Percentiles rank a stretch among this genome's conserved stretches.
phyloP scores from a whole-genome alignment of 140 eudicot species.

The Ambrosia hybrid region DNA sequence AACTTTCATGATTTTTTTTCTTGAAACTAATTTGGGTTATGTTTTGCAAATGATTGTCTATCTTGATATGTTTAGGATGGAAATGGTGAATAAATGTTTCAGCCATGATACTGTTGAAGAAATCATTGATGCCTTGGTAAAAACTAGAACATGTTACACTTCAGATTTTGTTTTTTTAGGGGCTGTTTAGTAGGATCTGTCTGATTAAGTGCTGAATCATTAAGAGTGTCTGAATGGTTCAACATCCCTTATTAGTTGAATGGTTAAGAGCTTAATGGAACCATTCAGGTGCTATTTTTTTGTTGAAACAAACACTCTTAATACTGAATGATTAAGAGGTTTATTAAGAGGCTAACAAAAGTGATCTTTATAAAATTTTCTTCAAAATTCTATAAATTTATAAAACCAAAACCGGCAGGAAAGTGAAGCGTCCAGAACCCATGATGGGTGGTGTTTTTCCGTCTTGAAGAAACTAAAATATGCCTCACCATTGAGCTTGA shows the following conservation, averaged over 20 bases:
- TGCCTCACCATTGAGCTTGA: slow-evolving; percentile 86
- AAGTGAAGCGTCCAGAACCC: slow-evolving; percentile 62
- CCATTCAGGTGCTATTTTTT: background rate
- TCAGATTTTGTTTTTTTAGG: background rate
- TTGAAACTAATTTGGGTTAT: background rate
- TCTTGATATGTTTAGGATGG: background rate
- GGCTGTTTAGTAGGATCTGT: too few relatives aligned
- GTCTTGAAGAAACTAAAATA: slow-evolving; percentile 61
- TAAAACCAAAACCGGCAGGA: slow-evolving; percentile 31
- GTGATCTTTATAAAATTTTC: too few relatives aligned
- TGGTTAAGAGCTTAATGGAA: too few relatives aligned
- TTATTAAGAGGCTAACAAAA: too few relatives aligned
- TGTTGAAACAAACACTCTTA: background rate
- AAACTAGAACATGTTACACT: background rate
- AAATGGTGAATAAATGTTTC: background rate
- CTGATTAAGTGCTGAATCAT: background rate
- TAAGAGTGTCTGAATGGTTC: too few relatives aligned
- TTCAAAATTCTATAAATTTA: too few relatives aligned
- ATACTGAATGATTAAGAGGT: background rate
- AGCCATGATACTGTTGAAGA: slow-evolving; percentile 40
- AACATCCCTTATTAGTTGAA: too few relatives aligned
- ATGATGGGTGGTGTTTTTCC: slow-evolving; percentile 61
- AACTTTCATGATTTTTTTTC: background rate
- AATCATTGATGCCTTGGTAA: slow-evolving; percentile 77
- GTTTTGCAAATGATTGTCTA: background rate